These are phyloP conservation scores for Fusarium sp. DNA, from an alignment of 2,329 filamentous ascomycete species.

Conservation along the genomic window DNA sequence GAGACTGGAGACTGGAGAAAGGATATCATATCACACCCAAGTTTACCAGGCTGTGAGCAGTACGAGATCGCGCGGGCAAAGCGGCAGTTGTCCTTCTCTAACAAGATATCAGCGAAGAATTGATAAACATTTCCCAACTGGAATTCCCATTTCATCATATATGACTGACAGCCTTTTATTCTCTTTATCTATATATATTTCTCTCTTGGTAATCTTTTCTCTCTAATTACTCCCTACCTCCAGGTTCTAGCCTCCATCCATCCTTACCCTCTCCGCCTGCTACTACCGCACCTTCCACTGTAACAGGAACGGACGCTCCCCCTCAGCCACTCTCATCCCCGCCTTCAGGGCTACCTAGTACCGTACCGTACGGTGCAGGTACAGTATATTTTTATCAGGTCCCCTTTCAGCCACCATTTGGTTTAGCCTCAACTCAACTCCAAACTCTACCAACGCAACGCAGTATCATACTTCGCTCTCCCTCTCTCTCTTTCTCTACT, in stretches of 20 bases:
- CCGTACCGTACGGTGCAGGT: conserved; percentile 29
- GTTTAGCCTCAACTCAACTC: conserved; percentile 31
- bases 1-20: not conserved
- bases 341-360: conserved; percentile 11
- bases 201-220: not conserved
- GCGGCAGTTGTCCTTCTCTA: not conserved
- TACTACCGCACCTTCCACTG: conserved; percentile 1
- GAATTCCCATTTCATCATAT: not conserved
- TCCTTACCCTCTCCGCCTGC: too few relatives aligned
- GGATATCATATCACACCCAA: not conserved
- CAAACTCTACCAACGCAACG: conserved; percentile 13
- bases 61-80: not conserved
- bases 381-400: conserved; percentile 38
- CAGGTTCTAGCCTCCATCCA: not conserved
- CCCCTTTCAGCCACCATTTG: conserved; percentile 35
- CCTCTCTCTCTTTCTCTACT: not conserved
- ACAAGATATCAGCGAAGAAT: not conserved
- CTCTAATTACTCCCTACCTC: not conserved
- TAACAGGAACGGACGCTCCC: conserved; percentile 6
- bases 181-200: not conserved
- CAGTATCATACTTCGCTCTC: not conserved
- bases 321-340: conserved; percentile 32
- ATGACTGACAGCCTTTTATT: not conserved
- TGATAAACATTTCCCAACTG: not conserved
- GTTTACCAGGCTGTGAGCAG: not conserved